Base-by-base conservation (phyloP, 75 land plant genomes). In the Larix kaempferi region DNA sequence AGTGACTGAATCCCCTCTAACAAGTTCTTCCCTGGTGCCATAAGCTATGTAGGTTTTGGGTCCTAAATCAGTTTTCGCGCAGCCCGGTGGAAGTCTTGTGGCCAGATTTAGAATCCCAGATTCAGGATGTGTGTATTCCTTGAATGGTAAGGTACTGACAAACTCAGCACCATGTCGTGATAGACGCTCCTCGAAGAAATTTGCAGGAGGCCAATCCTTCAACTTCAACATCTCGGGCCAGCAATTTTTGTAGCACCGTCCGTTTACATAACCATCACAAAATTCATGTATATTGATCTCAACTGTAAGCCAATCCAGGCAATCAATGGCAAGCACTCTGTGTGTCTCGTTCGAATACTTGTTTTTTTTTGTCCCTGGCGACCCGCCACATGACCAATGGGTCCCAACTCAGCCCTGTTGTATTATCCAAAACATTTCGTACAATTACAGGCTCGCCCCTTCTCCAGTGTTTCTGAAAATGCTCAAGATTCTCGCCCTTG, bases 31-130 rank as follows among this genome's bases (percentile, higher is more conserved):
- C n/a, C n/a, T 27, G 74, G 71, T 52, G 6, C 98, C 98, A 86
- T 95, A 95, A 5, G 96, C 98, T 65, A 95, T 95, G 63, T 95
- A 91, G 44, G 98, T 82, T 81, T 95, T 95, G 13, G 98, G 98
- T 23, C 98, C 98, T 74, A 95, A 60, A 76, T 93, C 96, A 17
- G 94, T 89, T 80, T 88, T 91, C 39, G 81, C 12, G 8, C 61
- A 76, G 57, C 41, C 78, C 16, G 80, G 71, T 14, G 98, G 98
- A 81, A 95, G 86, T 78, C 86, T 86, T 64, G 92, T 74, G 63
- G 92, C 90, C 23, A 95, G 80, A 81, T 93, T 95, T 35, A 95
- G 74, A 61, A 88, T 37, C 64, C 98, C 98, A 72, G 74, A 77
- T 72, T 71, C 87, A 25, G 98, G 98, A 80, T 95, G 84, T 7